phyloP scores from a whole-genome alignment of 805 yeast species.

The Starmera quercuum region DNA sequence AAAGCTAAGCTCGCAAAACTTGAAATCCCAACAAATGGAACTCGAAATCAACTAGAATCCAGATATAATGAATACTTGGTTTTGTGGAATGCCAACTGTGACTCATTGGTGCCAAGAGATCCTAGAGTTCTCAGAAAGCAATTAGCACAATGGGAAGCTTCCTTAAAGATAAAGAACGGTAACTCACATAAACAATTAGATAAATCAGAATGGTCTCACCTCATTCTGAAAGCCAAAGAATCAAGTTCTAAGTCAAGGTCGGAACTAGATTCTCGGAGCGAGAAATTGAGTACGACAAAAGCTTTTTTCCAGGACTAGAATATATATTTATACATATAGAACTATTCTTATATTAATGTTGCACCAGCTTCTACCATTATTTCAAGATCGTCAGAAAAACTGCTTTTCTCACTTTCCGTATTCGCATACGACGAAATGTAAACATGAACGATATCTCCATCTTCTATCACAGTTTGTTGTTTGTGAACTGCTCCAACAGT shows the following conservation, averaged over 20 bases:
- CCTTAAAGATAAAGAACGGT: conserved; percentile 10
- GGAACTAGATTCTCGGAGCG: too few species aligned
- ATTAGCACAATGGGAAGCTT: conserved; percentile 61
- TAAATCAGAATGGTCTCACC: conserved; percentile 13
- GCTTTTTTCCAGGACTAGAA: too few species aligned
- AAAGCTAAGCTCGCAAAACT: conserved; percentile 49
- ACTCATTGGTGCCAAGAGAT: conserved; percentile 56
- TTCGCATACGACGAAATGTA: too few species aligned
- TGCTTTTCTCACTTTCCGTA: too few species aligned
- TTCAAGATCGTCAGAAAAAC: too few species aligned
- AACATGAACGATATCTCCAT: too few species aligned
- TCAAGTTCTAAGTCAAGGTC: not conserved
- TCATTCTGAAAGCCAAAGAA: conserved; percentile 10
- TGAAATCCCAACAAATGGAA: conserved; percentile 55
- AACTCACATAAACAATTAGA: conserved; percentile 7
- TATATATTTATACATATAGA: too few species aligned
- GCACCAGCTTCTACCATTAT: too few species aligned
- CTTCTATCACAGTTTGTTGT: too few species aligned
- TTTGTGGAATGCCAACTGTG: conserved; percentile 76
- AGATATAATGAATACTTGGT: conserved; percentile 74
- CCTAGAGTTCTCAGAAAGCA: conserved; percentile 47
- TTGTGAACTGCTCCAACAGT: too few species aligned
- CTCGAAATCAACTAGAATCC: conserved; percentile 53
- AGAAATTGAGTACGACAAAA: too few species aligned
- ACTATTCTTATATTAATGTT: too few species aligned